phyloP scores from a whole-genome alignment of 1,139 yeast genomes.

The Yamadazyma membranifaciens region DNA sequence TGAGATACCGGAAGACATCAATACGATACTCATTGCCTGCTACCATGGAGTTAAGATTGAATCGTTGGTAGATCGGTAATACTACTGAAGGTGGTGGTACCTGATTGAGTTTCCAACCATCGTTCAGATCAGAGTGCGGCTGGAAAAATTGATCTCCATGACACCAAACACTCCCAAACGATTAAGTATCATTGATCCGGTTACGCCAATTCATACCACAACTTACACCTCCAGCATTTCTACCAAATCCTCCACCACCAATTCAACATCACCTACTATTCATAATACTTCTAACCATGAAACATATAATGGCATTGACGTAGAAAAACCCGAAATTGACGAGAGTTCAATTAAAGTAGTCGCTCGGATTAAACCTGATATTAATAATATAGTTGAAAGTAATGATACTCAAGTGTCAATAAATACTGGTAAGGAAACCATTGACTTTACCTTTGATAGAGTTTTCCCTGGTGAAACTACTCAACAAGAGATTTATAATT shows the following conservation, averaged over 20 bases:
- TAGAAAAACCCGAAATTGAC: not conserved
- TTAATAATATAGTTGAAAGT: constrained; percentile 8
- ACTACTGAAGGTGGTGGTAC: no score
- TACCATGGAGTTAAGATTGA: no score
- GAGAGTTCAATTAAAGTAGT: constrained; percentile 53
- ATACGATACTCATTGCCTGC: no score
- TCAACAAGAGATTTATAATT: constrained; percentile 64
- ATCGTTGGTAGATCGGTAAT: no score
- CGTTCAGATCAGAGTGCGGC: not conserved
- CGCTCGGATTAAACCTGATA: constrained; percentile 62
- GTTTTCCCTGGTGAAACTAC: constrained; percentile 52
- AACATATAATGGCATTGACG: not conserved
- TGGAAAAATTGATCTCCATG: no score
- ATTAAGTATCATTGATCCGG: no score
- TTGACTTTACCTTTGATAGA: constrained; percentile 59
- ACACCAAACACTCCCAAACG: not conserved
- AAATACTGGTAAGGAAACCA: constrained; percentile 25
- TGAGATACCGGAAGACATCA: no score
- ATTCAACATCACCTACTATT: no score
- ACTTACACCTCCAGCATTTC: no score
- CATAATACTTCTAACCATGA: not conserved
- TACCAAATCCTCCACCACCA: no score
- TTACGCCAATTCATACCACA: no score
- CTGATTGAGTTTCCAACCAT: not conserved
- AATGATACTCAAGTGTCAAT: constrained; percentile 30